Conservation (phyloP, 257 asterid species). For the Solanum clarkiae region DNA sequence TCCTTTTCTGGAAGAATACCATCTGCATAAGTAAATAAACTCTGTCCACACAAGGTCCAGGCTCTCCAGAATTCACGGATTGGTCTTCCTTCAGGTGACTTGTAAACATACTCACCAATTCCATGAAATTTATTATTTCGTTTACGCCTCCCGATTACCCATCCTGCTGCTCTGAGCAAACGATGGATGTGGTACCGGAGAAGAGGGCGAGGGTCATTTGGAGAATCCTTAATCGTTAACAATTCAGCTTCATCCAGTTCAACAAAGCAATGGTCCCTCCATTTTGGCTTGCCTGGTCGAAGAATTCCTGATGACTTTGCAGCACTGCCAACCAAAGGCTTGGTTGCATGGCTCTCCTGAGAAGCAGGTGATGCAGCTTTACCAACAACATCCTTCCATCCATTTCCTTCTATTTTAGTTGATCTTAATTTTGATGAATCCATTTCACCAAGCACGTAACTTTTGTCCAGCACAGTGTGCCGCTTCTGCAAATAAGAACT, state of each 20-base stretch:
- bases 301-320: constrained; percentile 21
- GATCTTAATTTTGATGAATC: constrained; percentile 20
- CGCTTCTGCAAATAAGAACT: constrained; percentile 37
- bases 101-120: constrained; percentile 85
- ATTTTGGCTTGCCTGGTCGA: constrained; percentile 56
- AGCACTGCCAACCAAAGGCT: constrained; percentile 36
- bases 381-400: constrained; percentile 32
- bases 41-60: constrained; percentile 78
- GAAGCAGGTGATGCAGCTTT: constrained; percentile 65
- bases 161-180: constrained; percentile 74
- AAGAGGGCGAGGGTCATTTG: constrained; percentile 93
- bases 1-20: constrained; percentile 28
- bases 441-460: constrained; percentile 22
- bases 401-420: constrained; percentile 31
- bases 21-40: constrained; percentile 39
- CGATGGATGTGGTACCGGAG: constrained; percentile 87
- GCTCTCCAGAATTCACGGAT: constrained; percentile 89
- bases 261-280: constrained; percentile 87
- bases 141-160: constrained; percentile 95
- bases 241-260: constrained; percentile 63
- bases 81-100: constrained; percentile 90
- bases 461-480: constrained; percentile 15
- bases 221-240: constrained; percentile 48
- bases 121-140: constrained; percentile 66
- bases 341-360: constrained; percentile 74